A percentile compares a stretch with the other conserved stretches of the same genome.
These are phyloP conservation scores for Carallia pectinifolia DNA, from an alignment of 345 rosid species.

Conservation along the genomic window DNA sequence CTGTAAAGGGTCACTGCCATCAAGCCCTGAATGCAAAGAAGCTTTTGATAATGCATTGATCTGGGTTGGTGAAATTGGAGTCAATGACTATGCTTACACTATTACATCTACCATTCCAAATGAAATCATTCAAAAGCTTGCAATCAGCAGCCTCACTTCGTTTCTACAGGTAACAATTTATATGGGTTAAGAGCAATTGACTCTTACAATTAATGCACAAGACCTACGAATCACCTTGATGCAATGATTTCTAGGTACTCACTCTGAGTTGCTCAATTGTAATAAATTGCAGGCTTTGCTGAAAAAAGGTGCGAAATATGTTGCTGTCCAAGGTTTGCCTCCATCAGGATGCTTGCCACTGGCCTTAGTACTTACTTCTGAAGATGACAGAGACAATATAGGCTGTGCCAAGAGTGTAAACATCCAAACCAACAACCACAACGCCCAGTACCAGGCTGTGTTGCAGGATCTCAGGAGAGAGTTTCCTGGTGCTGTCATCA, in stretches of 20 bases:
- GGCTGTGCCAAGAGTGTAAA: conserved; percentile 79
- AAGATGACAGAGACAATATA: conserved; percentile 60
- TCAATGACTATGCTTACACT: conserved; percentile 80
- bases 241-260: too few relatives aligned
- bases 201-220: neutral
- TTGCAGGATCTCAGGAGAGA: conserved; percentile 49
- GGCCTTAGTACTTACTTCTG: conserved; percentile 53
- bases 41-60: conserved; percentile 56
- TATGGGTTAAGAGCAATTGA: neutral
- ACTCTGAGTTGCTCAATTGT: neutral
- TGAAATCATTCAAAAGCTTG: conserved; percentile 53
- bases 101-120: conserved; percentile 50
- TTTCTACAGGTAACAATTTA: conserved; percentile 53
- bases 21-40: conserved; percentile 33
- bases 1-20: conserved; percentile 26
- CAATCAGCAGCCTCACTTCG: conserved; percentile 35
- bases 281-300: conserved; percentile 50
- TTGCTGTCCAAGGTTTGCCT: conserved; percentile 83
- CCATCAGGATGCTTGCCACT: conserved; percentile 75
- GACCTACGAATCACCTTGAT: neutral
- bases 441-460: conserved; percentile 40
- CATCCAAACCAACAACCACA: conserved; percentile 56
- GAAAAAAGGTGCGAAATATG: conserved; percentile 64
- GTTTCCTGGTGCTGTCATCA: conserved; percentile 57
- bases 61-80: conserved; percentile 99